These are phyloP conservation scores for Yamadazyma pseudoaaseri DNA, from an alignment of 1,139 yeast genomes.

Conservation along the genomic window DNA sequence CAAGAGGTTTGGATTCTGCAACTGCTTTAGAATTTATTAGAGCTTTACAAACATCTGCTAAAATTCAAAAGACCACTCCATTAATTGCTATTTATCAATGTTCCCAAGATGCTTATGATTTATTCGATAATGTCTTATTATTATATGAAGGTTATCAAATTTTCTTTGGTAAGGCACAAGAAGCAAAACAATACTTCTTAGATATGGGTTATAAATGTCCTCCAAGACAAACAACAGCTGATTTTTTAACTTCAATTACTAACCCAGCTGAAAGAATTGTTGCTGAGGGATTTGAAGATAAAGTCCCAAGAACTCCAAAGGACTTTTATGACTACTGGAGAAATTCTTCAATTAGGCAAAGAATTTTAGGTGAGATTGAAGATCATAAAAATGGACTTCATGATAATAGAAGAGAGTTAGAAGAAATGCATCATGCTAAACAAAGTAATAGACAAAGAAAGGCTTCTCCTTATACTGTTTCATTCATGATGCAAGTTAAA, in stretches of 20 bases:
- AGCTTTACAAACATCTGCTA: constrained; percentile 61
- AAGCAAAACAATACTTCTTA: constrained; percentile 44
- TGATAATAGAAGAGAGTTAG: constrained; percentile 27
- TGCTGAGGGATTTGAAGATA: constrained; percentile 51
- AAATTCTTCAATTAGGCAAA: constrained; percentile 48
- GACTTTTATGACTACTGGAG: constrained; percentile 71
- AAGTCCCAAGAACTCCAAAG: constrained; percentile 65
- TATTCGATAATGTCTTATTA: constrained; percentile 73
- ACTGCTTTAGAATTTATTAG: constrained; percentile 67
- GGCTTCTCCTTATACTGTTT: constrained; percentile 33
- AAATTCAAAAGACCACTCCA: constrained; percentile 53
- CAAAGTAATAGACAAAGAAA: constrained; percentile 25
- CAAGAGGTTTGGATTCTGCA: constrained; percentile 75
- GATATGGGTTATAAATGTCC: constrained; percentile 60
- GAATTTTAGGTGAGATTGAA: constrained; percentile 32
- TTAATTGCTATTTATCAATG: constrained; percentile 67
- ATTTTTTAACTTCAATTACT: constrained; percentile 61
- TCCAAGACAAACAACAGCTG: constrained; percentile 78
- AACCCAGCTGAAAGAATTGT: constrained; percentile 51
- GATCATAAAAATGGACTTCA: constrained; percentile 19
- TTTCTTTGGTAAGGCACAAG: constrained; percentile 60
- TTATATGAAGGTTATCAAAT: constrained; percentile 80
- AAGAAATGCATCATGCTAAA: constrained; percentile 34
- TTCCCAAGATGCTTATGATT: constrained; percentile 60
- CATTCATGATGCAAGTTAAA: constrained; percentile 32